phyloP scores from a whole-genome alignment of 139 green algal genomes.

The Tetraselmis chui region DNA sequence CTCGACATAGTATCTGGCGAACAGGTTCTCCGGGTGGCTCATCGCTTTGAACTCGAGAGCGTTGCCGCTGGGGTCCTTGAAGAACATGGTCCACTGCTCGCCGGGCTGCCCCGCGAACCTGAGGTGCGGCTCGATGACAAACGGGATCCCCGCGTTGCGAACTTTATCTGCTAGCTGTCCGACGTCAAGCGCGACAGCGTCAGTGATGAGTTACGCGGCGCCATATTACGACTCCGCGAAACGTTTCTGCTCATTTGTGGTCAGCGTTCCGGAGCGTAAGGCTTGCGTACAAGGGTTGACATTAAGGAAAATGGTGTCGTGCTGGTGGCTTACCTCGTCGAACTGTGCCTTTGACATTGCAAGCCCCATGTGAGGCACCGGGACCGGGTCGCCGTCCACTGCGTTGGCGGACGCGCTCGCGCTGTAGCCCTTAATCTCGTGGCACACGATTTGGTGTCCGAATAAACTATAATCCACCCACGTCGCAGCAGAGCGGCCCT shows the following conservation, averaged over 20 bases:
- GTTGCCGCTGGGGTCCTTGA: conserved; percentile 75
- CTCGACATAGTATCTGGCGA: conserved; percentile 66
- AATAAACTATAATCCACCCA: conserved; percentile 78
- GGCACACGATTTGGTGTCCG: conserved; percentile 69
- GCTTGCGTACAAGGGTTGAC: no score
- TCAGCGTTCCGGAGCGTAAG: no score
- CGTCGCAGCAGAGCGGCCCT: conserved; percentile 23
- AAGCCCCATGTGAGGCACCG: conserved; percentile 78
- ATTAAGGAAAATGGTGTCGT: no score
- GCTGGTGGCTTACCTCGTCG: conserved; percentile 25
- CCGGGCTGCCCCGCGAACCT: conserved; percentile 59
- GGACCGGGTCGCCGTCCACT: conserved; percentile 77
- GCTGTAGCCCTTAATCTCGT: conserved; percentile 61
- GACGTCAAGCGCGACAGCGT: no score
- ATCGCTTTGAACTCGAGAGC: conserved; percentile 91
- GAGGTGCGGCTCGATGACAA: conserved; percentile 75
- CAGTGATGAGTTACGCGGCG: no score
- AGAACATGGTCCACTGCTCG: conserved; percentile 83
- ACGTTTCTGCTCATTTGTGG: no score
- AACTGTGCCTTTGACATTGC: conserved; percentile 60
- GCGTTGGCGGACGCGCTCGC: conserved; percentile 25
- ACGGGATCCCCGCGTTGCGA: conserved; percentile 33
- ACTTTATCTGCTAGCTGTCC: conserved; percentile 47
- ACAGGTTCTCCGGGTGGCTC: conserved; percentile 80
- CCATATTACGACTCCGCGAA: no score